Evolutionary conservation across 306 rosid species (phyloP).

Genomic region (Dryas drummondii): DNA sequence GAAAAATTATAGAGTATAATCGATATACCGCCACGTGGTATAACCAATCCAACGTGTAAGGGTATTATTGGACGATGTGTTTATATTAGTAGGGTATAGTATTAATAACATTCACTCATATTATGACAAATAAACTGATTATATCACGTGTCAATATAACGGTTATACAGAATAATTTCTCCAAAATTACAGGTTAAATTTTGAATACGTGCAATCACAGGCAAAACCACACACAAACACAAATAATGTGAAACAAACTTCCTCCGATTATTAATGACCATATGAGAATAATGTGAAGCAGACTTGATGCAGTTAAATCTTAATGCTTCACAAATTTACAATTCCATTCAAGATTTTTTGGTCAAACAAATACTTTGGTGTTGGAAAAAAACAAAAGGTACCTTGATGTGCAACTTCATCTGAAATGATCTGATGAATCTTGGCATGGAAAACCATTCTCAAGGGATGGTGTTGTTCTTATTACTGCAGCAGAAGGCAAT

Average conservation of each 20-base stretch:
- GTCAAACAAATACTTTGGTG: slow-evolving; percentile 5
- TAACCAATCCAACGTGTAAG: too few relatives aligned
- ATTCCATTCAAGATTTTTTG: slow-evolving; percentile 7
- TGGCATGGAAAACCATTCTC: slow-evolving; percentile 36
- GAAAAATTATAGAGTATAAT: too few relatives aligned
- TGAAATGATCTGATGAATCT: slow-evolving; percentile 7
- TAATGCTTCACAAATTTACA: slow-evolving; percentile 1
- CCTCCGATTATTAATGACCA: not conserved
- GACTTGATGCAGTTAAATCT: not conserved
- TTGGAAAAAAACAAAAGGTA: too few relatives aligned
- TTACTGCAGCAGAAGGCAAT: slow-evolving; percentile 74
- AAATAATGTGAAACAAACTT: too few relatives aligned
- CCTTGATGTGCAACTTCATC: not conserved
- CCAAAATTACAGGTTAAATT: too few relatives aligned
- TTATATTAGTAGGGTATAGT: too few relatives aligned
- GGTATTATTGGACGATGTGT: too few relatives aligned
- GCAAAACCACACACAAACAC: not conserved
- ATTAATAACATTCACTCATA: too few relatives aligned
- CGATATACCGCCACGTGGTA: too few relatives aligned
- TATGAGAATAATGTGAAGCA: not conserved
- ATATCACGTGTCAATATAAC: too few relatives aligned
- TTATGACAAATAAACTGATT: too few relatives aligned
- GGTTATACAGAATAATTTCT: too few relatives aligned
- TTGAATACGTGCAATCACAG: not conserved
- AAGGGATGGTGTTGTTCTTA: slow-evolving; percentile 73